Conservation (phyloP, 2,329 filamentous ascomycete species). For the Diplocarpon rosae region DNA sequence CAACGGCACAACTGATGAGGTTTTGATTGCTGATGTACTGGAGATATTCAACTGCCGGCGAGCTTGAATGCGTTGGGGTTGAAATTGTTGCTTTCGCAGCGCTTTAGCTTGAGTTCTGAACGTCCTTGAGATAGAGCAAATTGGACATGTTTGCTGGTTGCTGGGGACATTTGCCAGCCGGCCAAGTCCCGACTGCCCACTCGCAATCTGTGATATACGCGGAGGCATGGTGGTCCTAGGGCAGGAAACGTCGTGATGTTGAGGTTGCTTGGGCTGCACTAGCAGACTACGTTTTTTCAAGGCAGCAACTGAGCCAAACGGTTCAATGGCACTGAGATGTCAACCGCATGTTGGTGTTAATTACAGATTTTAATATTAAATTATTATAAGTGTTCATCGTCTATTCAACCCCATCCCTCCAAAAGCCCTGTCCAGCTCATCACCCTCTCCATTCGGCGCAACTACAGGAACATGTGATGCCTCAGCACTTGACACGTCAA, state of each 20-base stretch:
- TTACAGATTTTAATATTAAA: neutral
- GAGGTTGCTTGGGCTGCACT: neutral
- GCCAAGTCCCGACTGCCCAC: constrained; percentile 10
- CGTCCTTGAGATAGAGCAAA: constrained; percentile 16
- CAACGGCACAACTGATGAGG: neutral
- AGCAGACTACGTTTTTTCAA: neutral
- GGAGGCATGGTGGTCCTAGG: constrained; percentile 25
- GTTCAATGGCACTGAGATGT: constrained; percentile 1
- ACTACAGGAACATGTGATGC: constrained; percentile 29
- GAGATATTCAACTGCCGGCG: constrained; percentile 12
- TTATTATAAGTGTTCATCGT: neutral
- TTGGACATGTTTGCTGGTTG: constrained; percentile 16
- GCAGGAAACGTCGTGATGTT: constrained; percentile 1
- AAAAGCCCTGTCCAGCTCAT: constrained; percentile 43
- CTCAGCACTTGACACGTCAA: constrained; percentile 24
- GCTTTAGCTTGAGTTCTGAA: neutral
- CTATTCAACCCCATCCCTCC: constrained; percentile 33
- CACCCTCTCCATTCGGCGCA: constrained; percentile 34
- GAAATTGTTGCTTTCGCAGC: constrained; percentile 4
- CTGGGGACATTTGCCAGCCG: constrained; percentile 6
- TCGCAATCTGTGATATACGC: constrained; percentile 20
- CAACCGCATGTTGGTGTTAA: neutral
- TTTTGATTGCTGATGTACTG: constrained; percentile 1
- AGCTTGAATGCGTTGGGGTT: constrained; percentile 1
- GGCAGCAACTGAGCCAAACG: too few relatives aligned